These are phyloP conservation scores for Anthostomella pinea DNA, from an alignment of 2,329 filamentous ascomycete species.

Conservation along the genomic window DNA sequence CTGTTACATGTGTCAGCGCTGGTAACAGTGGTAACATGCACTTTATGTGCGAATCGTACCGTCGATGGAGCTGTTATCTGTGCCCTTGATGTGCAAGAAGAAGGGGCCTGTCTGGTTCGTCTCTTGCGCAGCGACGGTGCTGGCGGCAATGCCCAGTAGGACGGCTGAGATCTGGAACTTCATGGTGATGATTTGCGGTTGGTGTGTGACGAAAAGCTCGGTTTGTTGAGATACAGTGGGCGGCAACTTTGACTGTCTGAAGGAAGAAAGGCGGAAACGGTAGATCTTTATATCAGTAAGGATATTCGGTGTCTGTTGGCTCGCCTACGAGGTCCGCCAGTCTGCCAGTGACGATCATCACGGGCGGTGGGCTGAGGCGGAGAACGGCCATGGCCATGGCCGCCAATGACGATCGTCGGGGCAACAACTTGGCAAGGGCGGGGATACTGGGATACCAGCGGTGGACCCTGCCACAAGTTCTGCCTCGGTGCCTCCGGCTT, in stretches of 20 bases:
- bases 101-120: slow-evolving; percentile 34
- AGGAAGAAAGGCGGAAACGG: too few species aligned
- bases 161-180: slow-evolving; percentile 26
- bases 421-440: too few species aligned
- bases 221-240: too few species aligned
- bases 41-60: slow-evolving; percentile 16
- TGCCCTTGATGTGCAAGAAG: slow-evolving; percentile 31
- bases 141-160: slow-evolving; percentile 28
- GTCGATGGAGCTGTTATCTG: slow-evolving; percentile 25
- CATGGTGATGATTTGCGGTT: slow-evolving; percentile 23
- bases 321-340: too few species aligned
- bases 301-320: too few species aligned
- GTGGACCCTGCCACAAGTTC: too few species aligned
- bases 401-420: slow-evolving; percentile 4
- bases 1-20: slow-evolving; percentile 16
- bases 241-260: too few species aligned
- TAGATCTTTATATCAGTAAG: too few species aligned
- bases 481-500: too few species aligned
- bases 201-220: slow-evolving; percentile 4
- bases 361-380: too few species aligned
- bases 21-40: neutral
- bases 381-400: slow-evolving; percentile 1
- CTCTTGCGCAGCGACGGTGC: slow-evolving; percentile 28
- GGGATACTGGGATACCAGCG: too few species aligned
- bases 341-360: too few species aligned